Conservation (phyloP, 2,329 filamentous ascomycete species). For the Fusarium graminum region DNA sequence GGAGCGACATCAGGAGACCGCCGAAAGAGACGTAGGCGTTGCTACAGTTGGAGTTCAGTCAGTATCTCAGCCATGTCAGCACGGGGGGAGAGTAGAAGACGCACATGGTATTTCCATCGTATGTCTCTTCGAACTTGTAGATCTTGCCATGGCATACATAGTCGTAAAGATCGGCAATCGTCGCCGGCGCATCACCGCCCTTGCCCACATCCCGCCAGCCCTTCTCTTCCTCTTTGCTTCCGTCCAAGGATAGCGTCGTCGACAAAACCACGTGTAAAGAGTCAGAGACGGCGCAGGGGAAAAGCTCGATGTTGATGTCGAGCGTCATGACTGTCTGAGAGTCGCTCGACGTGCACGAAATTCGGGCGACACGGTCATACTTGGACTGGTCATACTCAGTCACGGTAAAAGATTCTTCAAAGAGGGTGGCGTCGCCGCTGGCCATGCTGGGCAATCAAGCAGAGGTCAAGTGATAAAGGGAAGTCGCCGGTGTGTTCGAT, state of each 20-base stretch:
- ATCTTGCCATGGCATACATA: conserved; percentile 92
- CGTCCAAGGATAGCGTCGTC: conserved; percentile 87
- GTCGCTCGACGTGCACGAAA: conserved; percentile 82
- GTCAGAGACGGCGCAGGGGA: conserved; percentile 80
- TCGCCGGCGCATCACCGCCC: conserved; percentile 66
- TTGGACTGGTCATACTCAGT: conserved; percentile 84
- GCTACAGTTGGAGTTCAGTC: conserved; percentile 61
- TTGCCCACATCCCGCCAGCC: conserved; percentile 84
- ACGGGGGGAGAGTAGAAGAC: neutral
- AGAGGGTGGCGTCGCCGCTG: conserved; percentile 86
- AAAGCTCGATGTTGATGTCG: conserved; percentile 95
- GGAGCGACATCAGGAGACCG: conserved; percentile 87
- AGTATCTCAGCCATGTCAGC: conserved; percentile 2
- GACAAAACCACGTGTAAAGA: conserved; percentile 85
- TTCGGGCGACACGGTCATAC: conserved; percentile 94
- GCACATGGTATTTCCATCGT: conserved; percentile 85
- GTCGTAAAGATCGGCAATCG: conserved; percentile 83
- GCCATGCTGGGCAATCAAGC: conserved; percentile 41
- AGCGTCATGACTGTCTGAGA: conserved; percentile 82
- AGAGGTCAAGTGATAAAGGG: neutral
- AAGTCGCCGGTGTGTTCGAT: neutral
- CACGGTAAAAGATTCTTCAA: conserved; percentile 91
- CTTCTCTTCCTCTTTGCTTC: conserved; percentile 79
- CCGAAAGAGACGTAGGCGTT: conserved; percentile 96
- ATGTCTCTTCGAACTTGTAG: conserved; percentile 86